Evolutionary conservation across 169 alveolate genomes (phyloP).

Genomic region (Blepharisma undulans): DNA sequence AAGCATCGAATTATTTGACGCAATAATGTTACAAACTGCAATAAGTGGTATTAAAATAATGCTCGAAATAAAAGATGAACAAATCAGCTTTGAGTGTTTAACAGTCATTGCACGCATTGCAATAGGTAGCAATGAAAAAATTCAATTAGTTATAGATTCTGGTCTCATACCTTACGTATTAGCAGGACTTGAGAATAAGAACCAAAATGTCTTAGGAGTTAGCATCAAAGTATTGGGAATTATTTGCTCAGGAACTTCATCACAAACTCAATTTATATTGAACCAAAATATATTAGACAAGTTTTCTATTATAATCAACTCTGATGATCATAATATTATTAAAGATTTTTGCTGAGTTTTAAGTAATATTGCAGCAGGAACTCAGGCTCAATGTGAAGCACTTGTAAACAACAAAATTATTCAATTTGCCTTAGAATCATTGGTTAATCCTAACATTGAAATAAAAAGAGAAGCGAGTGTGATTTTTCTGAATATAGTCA

Average conservation of each 20-base stretch:
- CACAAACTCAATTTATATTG: not conserved
- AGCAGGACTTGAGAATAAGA: not conserved
- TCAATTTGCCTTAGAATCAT: not conserved
- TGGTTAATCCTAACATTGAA: not conserved
- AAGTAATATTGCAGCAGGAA: constrained; percentile 9
- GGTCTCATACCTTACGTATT: not conserved
- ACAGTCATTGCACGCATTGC: not conserved
- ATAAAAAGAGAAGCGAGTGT: not conserved
- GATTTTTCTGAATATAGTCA: not conserved
- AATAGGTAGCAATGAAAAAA: not conserved
- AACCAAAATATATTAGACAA: not conserved
- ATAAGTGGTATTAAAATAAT: not conserved
- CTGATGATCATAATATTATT: not conserved
- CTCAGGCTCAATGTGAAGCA: not conserved
- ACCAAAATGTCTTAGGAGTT: not conserved
- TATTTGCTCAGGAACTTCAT: not conserved
- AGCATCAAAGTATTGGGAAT: not conserved
- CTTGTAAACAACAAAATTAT: not conserved
- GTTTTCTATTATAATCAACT: not conserved
- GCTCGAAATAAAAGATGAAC: not conserved
- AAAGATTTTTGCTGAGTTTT: not conserved
- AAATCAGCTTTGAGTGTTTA: not conserved
- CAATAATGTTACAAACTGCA: not conserved
- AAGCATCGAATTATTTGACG: not conserved
- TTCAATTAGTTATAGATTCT: not conserved